A percentile compares a stretch with the other conserved stretches of the same genome.
Evolutionary conservation across 2,329 filamentous ascomycete species (phyloP).

Genomic region (Aspergillus sp.): DNA sequence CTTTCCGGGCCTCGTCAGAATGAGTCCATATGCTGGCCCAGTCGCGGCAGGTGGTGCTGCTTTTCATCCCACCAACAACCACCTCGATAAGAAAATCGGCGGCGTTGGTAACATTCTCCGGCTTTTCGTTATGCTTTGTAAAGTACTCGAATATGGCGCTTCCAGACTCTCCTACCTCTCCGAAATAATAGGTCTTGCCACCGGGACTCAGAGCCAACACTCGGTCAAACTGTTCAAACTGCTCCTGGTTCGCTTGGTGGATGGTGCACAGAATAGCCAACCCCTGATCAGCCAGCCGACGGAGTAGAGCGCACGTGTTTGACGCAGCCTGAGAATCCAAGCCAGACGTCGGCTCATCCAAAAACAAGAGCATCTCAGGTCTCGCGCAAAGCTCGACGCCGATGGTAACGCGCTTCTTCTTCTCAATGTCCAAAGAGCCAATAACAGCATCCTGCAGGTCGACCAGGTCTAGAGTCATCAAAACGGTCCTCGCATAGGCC

Average conservation of each 20-base stretch:
- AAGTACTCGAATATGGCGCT: slow-evolving; percentile 68
- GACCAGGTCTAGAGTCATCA: slow-evolving; percentile 62
- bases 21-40: slow-evolving; percentile 72
- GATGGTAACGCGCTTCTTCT: slow-evolving; percentile 70
- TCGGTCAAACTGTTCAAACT: slow-evolving; percentile 69
- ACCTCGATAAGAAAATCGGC: slow-evolving; percentile 66
- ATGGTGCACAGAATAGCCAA: slow-evolving; percentile 72
- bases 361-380: slow-evolving; percentile 66
- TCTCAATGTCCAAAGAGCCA: slow-evolving; percentile 64
- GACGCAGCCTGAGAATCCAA: slow-evolving; percentile 68
- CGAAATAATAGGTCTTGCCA: slow-evolving; percentile 71
- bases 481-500: slow-evolving; percentile 65
- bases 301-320: slow-evolving; percentile 65
- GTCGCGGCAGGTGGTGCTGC: slow-evolving; percentile 57
- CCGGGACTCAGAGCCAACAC: slow-evolving; percentile 68
- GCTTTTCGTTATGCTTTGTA: slow-evolving; percentile 61
- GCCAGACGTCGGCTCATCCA: slow-evolving; percentile 70
- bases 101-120: slow-evolving; percentile 64
- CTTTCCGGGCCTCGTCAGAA: slow-evolving; percentile 60
- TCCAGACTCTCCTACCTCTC: slow-evolving; percentile 66
- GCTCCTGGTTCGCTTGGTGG: slow-evolving; percentile 67
- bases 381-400: slow-evolving; percentile 70
- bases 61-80: slow-evolving; percentile 57
- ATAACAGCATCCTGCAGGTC: slow-evolving; percentile 67
- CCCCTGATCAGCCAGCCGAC: slow-evolving; percentile 64